Base-by-base conservation (phyloP, 768 basidiomycete genomes). In the Pulveroboletus sp. region DNA sequence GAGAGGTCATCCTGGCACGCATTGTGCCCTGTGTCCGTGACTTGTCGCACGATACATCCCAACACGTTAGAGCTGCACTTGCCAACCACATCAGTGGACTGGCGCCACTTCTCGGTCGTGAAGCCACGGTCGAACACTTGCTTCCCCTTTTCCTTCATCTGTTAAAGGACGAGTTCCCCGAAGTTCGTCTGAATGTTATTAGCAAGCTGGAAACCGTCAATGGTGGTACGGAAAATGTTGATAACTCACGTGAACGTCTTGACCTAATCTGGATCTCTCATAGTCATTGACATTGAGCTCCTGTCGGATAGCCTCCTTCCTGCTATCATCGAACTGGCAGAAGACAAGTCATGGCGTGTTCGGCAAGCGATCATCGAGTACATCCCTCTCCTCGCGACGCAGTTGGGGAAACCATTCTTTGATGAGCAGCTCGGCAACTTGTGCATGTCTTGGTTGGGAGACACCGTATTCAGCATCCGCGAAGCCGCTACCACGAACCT, bases 361-460 rank as follows among this genome's bases (percentile, higher is more conserved):
- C 87, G 97, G 58, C 97, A 99, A 70, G 97, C 97, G 8, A 98
- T 99, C 73, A 99, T 99, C 70, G 97, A 98, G 70, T 97, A 99
- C 72, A 90, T 99, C 59, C 97, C 97, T n/a, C 81, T 98, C 19
- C 86, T 99, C 39, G 94, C 97, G 36, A 94, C 87, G n/a, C 97
- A 99, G 66, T 80, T 99, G 48, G 97, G 97, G 45, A 91, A 91
- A 60, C 77, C 86, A 23, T 98, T 98, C 74, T 99, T 99, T 67
- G 94, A 99, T 68, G 97, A 98, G 61, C 92, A 95, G 67, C 81
- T 99, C 37, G 91, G 90, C 23, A 93, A 90, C 61, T 76, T 99
- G 24, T 99, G 97, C 76, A 97, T 99, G 94, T 91, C 90, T 8
- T 99, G 97, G 97, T 70, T 99, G 54, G 94, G 94, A 8, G 97